These are phyloP conservation scores for Leptodermis oblonga DNA, from an alignment of 257 asterid species.

Conservation along the genomic window DNA sequence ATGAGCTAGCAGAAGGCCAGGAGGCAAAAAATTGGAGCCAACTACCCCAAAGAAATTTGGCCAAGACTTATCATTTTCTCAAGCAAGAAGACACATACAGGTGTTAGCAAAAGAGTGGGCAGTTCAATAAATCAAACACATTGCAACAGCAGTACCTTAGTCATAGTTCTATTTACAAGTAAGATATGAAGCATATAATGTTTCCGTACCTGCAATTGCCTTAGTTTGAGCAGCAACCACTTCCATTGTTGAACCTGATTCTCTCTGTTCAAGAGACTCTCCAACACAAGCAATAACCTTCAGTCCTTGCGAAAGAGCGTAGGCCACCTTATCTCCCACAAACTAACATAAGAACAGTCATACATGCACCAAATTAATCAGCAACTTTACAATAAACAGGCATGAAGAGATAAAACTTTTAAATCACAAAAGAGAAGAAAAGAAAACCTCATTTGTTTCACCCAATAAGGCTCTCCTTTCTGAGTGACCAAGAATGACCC, in stretches of 20 bases:
- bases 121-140: background rate
- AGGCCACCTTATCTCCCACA: conserved; percentile 94
- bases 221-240: conserved; percentile 96
- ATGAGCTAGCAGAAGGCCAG: background rate
- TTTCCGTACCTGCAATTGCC: conserved; percentile 90
- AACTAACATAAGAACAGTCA: conserved; percentile 39
- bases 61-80: background rate
- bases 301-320: conserved; percentile 89
- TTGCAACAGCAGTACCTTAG: background rate
- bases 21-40: background rate
- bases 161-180: background rate
- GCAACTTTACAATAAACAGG: background rate
- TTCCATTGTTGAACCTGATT: conserved; percentile 81
- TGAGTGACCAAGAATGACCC: conserved; percentile 98
- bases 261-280: conserved; percentile 97
- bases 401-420: background rate
- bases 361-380: background rate
- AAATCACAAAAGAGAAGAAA: background rate
- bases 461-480: conserved; percentile 77
- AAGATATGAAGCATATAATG: background rate
- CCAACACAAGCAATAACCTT: conserved; percentile 99
- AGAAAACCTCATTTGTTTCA: conserved; percentile 77
- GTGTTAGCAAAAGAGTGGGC: background rate
- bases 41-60: background rate
- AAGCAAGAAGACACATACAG: background rate